Conservation (phyloP, 768 basidiomycete species). For the Panaeolus cyanescens region DNA sequence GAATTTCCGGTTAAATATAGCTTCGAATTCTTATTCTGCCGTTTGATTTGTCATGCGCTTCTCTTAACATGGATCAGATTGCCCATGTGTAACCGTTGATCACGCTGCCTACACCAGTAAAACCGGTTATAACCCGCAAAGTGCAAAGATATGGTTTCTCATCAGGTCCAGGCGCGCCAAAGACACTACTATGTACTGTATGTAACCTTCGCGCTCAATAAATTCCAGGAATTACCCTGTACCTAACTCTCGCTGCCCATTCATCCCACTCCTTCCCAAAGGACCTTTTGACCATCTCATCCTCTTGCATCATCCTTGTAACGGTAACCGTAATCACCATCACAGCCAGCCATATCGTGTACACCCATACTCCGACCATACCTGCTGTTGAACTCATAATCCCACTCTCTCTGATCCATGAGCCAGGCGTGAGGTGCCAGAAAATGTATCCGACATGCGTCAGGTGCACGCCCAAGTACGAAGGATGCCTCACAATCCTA, state of each 20-base stretch:
- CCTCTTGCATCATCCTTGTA: neutral
- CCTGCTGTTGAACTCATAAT: constrained; percentile 31
- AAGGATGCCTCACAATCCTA: constrained; percentile 44
- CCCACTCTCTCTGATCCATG: constrained; percentile 45
- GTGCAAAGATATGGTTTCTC: too few relatives aligned
- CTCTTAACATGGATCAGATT: too few relatives aligned
- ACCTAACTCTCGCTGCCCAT: neutral
- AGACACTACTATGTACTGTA: too few relatives aligned
- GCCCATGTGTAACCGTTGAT: too few relatives aligned
- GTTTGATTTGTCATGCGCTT: too few relatives aligned
- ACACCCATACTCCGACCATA: constrained; percentile 20
- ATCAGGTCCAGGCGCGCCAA: too few relatives aligned
- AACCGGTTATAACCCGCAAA: too few relatives aligned
- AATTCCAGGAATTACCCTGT: neutral
- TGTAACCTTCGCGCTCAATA: too few relatives aligned
- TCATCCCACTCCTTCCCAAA: constrained; percentile 5
- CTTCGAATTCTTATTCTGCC: too few relatives aligned
- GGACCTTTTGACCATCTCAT: neutral
- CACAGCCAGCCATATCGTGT: constrained; percentile 12
- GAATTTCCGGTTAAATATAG: too few relatives aligned
- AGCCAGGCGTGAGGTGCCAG: constrained; percentile 28
- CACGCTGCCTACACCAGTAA: too few relatives aligned
- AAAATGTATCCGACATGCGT: constrained; percentile 29
- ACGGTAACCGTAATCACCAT: neutral
- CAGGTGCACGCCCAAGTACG: constrained; percentile 42